Percentiles rank a stretch among this genome's conserved stretches.
Evolutionary conservation across 345 rosid species (phyloP).

Genomic region (Aquilaria malaccensis): DNA sequence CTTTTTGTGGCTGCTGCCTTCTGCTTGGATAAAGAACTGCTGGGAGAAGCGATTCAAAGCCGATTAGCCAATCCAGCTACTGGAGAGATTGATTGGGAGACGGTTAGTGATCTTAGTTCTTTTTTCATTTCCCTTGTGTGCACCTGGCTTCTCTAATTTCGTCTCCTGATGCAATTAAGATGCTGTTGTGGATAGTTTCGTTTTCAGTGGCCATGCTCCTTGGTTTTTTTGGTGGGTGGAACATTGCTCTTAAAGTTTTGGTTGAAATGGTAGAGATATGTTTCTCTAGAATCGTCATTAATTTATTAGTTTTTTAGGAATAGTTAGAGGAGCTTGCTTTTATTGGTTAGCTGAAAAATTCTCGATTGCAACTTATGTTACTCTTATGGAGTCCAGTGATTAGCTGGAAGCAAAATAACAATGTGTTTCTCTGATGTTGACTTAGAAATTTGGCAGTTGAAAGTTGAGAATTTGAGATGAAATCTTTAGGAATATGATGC

Average conservation of each 20-base stretch:
- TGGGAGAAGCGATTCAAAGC: constrained; percentile 28
- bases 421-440: not conserved
- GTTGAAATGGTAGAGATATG: not conserved
- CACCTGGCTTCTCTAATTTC: constrained; percentile 4
- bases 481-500: not conserved
- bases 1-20: too few relatives aligned
- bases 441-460: not conserved
- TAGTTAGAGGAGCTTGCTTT: too few relatives aligned
- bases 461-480: not conserved
- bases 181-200: not conserved
- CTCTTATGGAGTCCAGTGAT: not conserved
- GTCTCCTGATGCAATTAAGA: not conserved
- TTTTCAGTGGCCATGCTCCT: not conserved
- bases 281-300: too few relatives aligned
- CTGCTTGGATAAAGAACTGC: constrained; percentile 5
- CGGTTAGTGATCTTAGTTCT: constrained; percentile 32
- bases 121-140: constrained; percentile 7
- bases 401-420: not conserved
- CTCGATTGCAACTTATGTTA: too few relatives aligned
- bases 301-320: too few relatives aligned
- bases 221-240: constrained; percentile 1
- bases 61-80: constrained; percentile 41
- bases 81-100: constrained; percentile 36
- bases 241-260: not conserved
- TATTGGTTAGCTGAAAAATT: too few relatives aligned